A percentile compares a stretch with the other conserved stretches of the same genome.
These are phyloP conservation scores for Rugonectria rugulosa DNA, from an alignment of 2,329 filamentous ascomycete genomes.

Conservation along the genomic window DNA sequence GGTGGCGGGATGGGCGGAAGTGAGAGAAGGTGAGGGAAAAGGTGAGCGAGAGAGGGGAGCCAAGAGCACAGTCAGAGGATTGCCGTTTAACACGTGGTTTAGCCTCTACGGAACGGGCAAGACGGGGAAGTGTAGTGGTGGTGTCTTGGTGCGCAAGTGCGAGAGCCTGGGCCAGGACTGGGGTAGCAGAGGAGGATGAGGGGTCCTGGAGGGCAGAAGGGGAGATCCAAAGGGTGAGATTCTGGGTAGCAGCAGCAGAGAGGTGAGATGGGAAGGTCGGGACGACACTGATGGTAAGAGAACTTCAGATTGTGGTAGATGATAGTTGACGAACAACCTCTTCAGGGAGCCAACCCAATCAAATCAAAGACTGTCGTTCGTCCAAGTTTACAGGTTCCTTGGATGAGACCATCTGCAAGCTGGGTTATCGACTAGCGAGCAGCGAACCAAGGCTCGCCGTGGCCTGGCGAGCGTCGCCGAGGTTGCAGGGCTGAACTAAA, in stretches of 20 bases:
- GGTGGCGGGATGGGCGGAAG: conserved; percentile 3
- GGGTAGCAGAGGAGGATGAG: conserved; percentile 9
- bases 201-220: conserved; percentile 5
- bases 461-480: conserved; percentile 9
- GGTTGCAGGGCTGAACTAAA: not conserved
- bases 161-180: conserved; percentile 6
- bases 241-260: not conserved
- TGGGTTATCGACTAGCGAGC: not conserved
- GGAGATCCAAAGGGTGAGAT: not conserved
- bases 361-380: conserved; percentile 1
- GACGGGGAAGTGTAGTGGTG: conserved; percentile 2
- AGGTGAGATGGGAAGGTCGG: conserved; percentile 1
- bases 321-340: not conserved
- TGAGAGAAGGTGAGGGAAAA: conserved; percentile 4
- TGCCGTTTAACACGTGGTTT: conserved; percentile 34
- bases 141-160: no score
- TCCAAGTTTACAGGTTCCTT: not conserved
- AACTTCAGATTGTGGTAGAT: not conserved
- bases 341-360: conserved; percentile 3
- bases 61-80: conserved; percentile 7
- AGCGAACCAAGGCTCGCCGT: not conserved
- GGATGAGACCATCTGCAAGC: not conserved
- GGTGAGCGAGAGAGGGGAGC: conserved; percentile 1
- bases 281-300: not conserved
- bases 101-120: conserved; percentile 25